A percentile compares a stretch with the other conserved stretches of the same genome.
Evolutionary conservation across 78 protist species (phyloP).

Genomic region (Emiliania huxleyi): DNA sequence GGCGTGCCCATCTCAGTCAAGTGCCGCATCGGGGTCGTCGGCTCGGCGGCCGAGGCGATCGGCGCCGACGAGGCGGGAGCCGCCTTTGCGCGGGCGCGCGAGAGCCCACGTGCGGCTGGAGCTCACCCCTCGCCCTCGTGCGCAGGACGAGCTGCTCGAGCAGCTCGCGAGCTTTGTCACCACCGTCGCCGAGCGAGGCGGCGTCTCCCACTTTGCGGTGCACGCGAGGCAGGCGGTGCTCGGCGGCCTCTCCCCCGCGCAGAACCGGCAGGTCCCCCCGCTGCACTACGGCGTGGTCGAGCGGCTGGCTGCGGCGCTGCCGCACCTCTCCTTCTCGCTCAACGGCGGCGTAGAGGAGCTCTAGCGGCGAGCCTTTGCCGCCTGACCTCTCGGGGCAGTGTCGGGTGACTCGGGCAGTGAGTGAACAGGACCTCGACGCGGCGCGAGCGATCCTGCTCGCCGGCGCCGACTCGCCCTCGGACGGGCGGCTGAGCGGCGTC

Average conservation of each 20-base stretch:
- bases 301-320: not conserved
- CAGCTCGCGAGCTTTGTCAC: not conserved
- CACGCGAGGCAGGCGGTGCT: constrained; percentile 7
- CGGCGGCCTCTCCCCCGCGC: not conserved
- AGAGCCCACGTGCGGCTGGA: too few relatives aligned
- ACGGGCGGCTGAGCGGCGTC: not conserved
- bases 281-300: not conserved
- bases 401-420: too few relatives aligned
- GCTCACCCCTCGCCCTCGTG: not conserved
- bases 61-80: not conserved
- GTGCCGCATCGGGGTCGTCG: constrained; percentile 28
- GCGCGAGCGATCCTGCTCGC: too few relatives aligned
- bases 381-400: too few relatives aligned
- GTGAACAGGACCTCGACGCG: too few relatives aligned
- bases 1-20: constrained; percentile 26
- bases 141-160: not conserved
- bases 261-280: constrained; percentile 8
- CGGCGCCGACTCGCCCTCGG: too few relatives aligned
- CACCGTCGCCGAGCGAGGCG: not conserved
- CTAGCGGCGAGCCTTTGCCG: not conserved
- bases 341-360: constrained; percentile 5
- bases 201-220: not conserved
- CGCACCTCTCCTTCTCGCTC: not conserved
- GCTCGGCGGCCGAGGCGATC: not conserved
- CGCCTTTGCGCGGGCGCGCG: not conserved